Evolutionary conservation across 768 basidiomycete genomes (phyloP).

Genomic region (Tubosaeta sp.): DNA sequence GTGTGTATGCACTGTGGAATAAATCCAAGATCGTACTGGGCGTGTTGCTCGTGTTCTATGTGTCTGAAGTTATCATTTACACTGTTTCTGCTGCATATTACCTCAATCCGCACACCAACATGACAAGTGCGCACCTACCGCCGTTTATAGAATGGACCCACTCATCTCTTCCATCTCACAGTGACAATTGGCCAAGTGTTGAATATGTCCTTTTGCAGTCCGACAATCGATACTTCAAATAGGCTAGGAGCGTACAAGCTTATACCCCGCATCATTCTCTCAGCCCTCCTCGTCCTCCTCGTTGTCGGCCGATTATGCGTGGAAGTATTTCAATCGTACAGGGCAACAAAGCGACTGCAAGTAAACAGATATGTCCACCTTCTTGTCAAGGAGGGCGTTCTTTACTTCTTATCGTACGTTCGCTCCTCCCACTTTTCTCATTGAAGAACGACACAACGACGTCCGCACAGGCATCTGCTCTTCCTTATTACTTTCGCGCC

Average conservation of each 20-base stretch:
- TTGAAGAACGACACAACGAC: not conserved
- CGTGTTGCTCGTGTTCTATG: slow-evolving; percentile 13
- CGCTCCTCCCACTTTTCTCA: not conserved
- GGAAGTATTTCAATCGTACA: slow-evolving; percentile 11
- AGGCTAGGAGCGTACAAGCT: slow-evolving; percentile 8
- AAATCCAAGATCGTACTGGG: slow-evolving; percentile 11
- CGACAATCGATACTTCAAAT: not conserved
- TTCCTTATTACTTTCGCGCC: slow-evolving; percentile 9
- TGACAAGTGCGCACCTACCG: slow-evolving; percentile 6
- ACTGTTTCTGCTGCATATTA: not conserved
- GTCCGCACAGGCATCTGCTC: slow-evolving; percentile 10
- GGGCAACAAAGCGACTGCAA: slow-evolving; percentile 4
- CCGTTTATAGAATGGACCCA: not conserved
- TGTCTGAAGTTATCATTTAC: slow-evolving; percentile 1
- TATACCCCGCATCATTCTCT: slow-evolving; percentile 11
- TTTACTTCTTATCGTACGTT: slow-evolving; percentile 21
- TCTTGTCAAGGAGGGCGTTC: slow-evolving; percentile 9
- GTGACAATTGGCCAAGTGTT: slow-evolving; percentile 9
- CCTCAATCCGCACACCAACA: slow-evolving; percentile 4
- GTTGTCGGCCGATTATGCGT: not conserved
- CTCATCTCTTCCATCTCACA: slow-evolving; percentile 1
- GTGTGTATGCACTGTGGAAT: slow-evolving; percentile 23
- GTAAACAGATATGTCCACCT: slow-evolving; percentile 13
- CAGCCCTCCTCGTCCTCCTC: slow-evolving; percentile 10
- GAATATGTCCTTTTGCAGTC: slow-evolving; percentile 14